phyloP scores from a whole-genome alignment of 2,329 filamentous ascomycete species.

The Ophiostoma montium region DNA sequence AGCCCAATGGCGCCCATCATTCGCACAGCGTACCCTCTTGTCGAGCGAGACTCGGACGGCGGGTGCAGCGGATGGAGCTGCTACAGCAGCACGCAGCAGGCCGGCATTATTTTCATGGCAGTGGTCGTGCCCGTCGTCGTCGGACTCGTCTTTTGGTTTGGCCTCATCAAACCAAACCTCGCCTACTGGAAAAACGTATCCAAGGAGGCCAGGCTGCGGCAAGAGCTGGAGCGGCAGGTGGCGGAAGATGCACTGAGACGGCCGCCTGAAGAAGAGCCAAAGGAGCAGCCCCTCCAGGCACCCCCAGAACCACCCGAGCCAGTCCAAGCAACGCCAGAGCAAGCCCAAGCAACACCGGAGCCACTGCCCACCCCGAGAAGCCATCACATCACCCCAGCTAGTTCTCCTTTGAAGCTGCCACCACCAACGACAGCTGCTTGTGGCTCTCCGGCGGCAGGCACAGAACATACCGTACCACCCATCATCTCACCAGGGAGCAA shows the following conservation, averaged over 20 bases:
- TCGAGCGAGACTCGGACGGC: neutral
- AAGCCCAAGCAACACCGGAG: neutral
- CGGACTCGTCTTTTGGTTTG: constrained; percentile 21
- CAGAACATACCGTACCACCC: neutral
- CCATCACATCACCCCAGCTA: neutral
- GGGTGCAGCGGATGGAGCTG: constrained; percentile 26
- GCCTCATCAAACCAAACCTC: constrained; percentile 7
- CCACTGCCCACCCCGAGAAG: neutral
- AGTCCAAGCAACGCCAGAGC: neutral
- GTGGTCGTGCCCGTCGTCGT: constrained; percentile 18
- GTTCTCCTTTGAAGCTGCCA: neutral
- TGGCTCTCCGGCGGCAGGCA: neutral
- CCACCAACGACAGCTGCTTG: neutral
- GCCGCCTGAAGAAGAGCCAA: neutral
- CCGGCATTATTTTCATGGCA: constrained; percentile 26
- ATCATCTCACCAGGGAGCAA: neutral
- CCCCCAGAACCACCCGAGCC: neutral
- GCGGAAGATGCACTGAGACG: neutral
- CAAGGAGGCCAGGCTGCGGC: neutral
- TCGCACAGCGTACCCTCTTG: neutral
- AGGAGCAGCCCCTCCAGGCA: neutral
- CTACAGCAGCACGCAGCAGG: constrained; percentile 23
- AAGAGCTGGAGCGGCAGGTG: neutral
- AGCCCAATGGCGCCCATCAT: neutral
- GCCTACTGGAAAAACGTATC: neutral